These are phyloP conservation scores for Diaporthe batatas DNA, from an alignment of 2,329 filamentous ascomycete species.

Conservation along the genomic window DNA sequence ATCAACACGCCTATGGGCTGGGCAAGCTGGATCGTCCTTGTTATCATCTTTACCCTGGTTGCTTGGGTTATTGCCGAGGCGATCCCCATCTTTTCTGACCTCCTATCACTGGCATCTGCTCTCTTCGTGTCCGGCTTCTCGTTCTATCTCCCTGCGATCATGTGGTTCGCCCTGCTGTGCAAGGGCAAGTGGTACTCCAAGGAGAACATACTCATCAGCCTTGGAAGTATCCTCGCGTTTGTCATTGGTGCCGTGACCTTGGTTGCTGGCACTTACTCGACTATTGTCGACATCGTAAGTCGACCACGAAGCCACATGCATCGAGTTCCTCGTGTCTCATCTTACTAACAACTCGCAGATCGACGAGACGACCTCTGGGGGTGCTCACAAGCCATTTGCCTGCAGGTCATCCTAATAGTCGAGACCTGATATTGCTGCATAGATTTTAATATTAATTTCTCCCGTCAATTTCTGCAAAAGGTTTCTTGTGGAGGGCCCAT, in stretches of 20 bases:
- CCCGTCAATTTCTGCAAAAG: too few relatives aligned
- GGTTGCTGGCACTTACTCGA: conserved; percentile 48
- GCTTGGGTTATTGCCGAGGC: conserved; percentile 80
- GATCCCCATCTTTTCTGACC: conserved; percentile 79
- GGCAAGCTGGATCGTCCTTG: conserved; percentile 70
- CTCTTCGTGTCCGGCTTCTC: conserved; percentile 64
- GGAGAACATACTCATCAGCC: conserved; percentile 45
- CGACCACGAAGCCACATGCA: too few relatives aligned
- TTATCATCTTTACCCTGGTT: conserved; percentile 69
- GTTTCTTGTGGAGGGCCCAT: not conserved
- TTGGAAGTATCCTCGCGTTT: conserved; percentile 45
- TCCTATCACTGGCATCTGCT: conserved; percentile 68
- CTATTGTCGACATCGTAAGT: conserved; percentile 49
- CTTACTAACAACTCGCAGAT: conserved; percentile 3
- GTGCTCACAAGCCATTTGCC: conserved; percentile 24
- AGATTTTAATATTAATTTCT: not conserved
- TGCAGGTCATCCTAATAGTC: not conserved
- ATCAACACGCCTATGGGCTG: conserved; percentile 64
- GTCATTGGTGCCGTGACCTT: conserved; percentile 47
- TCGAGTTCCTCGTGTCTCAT: not conserved
- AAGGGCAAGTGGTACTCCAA: conserved; percentile 49
- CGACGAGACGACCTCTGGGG: conserved; percentile 16
- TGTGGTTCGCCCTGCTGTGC: conserved; percentile 52
- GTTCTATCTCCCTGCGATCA: conserved; percentile 51
- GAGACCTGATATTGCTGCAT: not conserved